Conservation (phyloP, 306 rosid species). For the Castanea crenata region DNA sequence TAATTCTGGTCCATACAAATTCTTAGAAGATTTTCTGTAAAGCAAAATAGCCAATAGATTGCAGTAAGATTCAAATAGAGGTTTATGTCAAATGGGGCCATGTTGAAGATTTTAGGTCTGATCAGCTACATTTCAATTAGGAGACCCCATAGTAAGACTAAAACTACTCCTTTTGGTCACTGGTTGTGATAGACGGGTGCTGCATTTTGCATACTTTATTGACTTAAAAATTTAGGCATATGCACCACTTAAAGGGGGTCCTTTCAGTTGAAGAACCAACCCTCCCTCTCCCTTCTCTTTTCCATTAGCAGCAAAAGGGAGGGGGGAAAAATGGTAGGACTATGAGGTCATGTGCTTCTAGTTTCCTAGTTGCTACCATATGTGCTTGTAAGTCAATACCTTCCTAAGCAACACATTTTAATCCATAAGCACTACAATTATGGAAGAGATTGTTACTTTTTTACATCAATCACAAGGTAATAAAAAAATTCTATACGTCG, state of each 20-base stretch:
- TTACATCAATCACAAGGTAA: constrained; percentile 19
- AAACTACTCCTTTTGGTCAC: not conserved
- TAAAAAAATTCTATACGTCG: constrained; percentile 14
- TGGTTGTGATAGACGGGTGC: constrained; percentile 17
- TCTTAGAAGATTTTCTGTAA: not conserved
- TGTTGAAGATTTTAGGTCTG: not conserved
- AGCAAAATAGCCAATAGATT: not conserved
- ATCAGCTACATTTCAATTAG: too few relatives aligned
- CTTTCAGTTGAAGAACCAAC: not conserved
- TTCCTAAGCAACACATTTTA: constrained; percentile 19
- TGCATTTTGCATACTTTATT: constrained; percentile 16
- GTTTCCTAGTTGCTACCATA: constrained; percentile 20
- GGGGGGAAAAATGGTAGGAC: too few relatives aligned
- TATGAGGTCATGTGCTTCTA: constrained; percentile 6
- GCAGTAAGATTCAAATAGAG: not conserved
- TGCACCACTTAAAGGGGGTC: constrained; percentile 5
- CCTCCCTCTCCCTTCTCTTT: not conserved
- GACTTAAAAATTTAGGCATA: constrained; percentile 14
- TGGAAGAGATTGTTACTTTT: constrained; percentile 21
- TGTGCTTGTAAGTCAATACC: constrained; percentile 28
- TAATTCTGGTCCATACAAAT: not conserved
- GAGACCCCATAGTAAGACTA: not conserved
- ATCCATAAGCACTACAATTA: not conserved
- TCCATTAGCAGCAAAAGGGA: not conserved
- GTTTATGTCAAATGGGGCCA: constrained; percentile 20